Evolutionary conservation across 371 early-diverging fungal species (phyloP).

Genomic region (Mortierella sp.): DNA sequence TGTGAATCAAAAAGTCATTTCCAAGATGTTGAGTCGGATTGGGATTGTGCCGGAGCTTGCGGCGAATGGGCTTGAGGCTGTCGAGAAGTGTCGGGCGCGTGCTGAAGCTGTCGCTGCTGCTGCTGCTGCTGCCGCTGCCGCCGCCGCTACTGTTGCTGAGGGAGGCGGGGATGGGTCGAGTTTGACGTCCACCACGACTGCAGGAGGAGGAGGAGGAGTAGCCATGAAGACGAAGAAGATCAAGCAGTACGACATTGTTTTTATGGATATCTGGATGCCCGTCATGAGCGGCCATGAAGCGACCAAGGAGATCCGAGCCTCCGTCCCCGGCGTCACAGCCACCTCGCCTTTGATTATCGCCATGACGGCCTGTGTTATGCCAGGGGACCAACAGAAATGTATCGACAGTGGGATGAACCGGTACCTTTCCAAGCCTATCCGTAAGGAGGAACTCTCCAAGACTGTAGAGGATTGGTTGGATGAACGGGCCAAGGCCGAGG

Average conservation of each 20-base stretch:
- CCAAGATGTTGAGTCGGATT: slow-evolving; percentile 41
- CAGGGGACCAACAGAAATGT: slow-evolving; percentile 50
- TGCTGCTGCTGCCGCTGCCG: slow-evolving; percentile 13
- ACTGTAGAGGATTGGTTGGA: slow-evolving; percentile 40
- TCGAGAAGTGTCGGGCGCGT: slow-evolving; percentile 32
- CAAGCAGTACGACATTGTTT: slow-evolving; percentile 51
- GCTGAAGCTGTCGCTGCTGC: slow-evolving; percentile 23
- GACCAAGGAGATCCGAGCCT: slow-evolving; percentile 47
- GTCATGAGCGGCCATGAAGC: slow-evolving; percentile 60
- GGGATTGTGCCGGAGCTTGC: slow-evolving; percentile 53
- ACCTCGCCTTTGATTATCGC: slow-evolving; percentile 42
- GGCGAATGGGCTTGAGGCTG: slow-evolving; percentile 58
- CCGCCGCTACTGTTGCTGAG: background rate
- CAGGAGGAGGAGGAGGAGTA: background rate
- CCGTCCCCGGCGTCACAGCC: slow-evolving; percentile 13
- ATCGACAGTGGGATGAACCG: slow-evolving; percentile 56
- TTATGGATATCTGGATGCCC: slow-evolving; percentile 69
- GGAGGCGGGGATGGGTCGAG: background rate
- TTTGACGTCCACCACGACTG: no score
- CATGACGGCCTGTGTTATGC: slow-evolving; percentile 56
- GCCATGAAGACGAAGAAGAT: slow-evolving; percentile 2
- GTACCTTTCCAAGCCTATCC: slow-evolving; percentile 53
- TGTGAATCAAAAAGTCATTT: slow-evolving; percentile 58
- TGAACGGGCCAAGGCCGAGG: slow-evolving; percentile 16
- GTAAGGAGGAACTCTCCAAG: slow-evolving; percentile 33